Evolutionary conservation across 2,329 filamentous ascomycete species (phyloP), one percentile per base, ranked within the genome.

Genomic region (Akanthomyces uredinophilus): DNA sequence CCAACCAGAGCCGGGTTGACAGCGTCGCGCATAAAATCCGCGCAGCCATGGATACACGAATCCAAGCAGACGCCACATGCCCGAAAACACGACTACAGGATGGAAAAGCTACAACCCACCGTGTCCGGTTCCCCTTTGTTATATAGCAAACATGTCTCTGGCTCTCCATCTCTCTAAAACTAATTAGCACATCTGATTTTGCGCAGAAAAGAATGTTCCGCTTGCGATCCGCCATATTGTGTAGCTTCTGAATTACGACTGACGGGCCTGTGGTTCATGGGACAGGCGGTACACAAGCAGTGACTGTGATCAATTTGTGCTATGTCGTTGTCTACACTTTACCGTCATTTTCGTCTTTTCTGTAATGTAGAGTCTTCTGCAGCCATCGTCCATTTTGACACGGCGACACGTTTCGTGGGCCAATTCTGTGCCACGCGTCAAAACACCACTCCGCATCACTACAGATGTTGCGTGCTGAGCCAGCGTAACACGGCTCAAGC

Each of bases 111-210:
- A 57, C 60, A 62, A 64, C 68, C 66, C 65, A 68, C 64, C 69
- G 62, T 66, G 67, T 70, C 64, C 65, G 66, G 63, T 63, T 66
- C 64, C 60, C 59, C 58, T 51, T 60, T 55, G 24, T 56, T 49
- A 41, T 55, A 53, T 44, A 56, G 20, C 29, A 18, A 27, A 37
- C 37, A 5, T 55, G 29, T 46, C 39, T 46, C 27, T 32, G 39
- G 37, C 49, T 47, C 29, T 57, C 43, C 44, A 56, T 60, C 65
- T 59, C 22, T 51, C 58, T 52, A 61, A 57, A 59, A 59, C 60
- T 61, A 59, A 67, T 64, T 64, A 60, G 57, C 57, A 65, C 64
- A 63, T 64, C 63, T 54, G 35, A 46, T 18, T 44, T 20, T 41
- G 24, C 58, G 41, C 13, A 60, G 32, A 35, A 60, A 35, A 46